Conservation (phyloP, 148 eudicot species). For the Rhododendron henanense region DNA sequence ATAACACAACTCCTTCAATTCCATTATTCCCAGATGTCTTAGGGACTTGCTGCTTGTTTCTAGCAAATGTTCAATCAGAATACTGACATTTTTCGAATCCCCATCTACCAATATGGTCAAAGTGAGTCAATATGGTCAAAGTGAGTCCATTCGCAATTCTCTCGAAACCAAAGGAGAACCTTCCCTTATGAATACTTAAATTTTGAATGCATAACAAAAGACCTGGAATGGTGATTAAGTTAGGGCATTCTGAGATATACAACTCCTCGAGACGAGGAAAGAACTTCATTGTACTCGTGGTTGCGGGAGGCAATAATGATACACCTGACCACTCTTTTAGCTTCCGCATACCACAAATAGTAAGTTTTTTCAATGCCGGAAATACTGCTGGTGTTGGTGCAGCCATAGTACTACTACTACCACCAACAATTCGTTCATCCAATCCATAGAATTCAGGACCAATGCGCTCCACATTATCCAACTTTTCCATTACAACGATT, state of each 20-base stretch:
- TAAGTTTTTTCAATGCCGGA: not conserved
- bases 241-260: rapidly evolving
- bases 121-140: not conserved
- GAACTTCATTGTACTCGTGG: not conserved
- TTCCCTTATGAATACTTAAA: rapidly evolving
- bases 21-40: too few species aligned
- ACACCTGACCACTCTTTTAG: not conserved
- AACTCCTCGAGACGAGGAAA: not conserved
- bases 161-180: too few species aligned
- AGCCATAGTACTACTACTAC: not conserved
- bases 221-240: not conserved
- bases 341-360: not conserved
- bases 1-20: too few species aligned
- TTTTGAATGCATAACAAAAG: too few species aligned
- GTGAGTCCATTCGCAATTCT: not conserved
- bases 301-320: not conserved
- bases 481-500: too few species aligned
- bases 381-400: too few species aligned
- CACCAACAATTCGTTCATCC: not conserved
- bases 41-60: not conserved
- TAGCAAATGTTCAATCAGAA: not conserved
- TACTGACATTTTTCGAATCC: not conserved
- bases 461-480: not conserved
- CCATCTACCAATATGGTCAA: not conserved
- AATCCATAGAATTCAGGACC: not conserved